Base-by-base conservation (phyloP, 1,284 basidiomycete species). In the Gomphus bonarii region DNA sequence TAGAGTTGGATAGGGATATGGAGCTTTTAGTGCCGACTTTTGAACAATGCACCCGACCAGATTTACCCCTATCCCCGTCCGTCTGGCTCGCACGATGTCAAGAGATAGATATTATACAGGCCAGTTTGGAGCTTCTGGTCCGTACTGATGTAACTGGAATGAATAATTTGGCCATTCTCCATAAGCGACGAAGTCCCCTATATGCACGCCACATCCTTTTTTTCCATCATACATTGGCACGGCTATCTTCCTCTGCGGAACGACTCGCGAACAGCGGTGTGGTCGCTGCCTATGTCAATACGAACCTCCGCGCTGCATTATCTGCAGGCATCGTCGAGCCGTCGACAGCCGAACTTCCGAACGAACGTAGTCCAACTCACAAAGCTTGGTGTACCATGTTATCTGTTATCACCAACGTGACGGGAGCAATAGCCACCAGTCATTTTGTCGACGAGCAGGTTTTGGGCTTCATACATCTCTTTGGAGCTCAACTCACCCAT, bases 391-490 rank as follows among this genome's bases (percentile, higher is more conserved):
- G 91, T 65, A 77, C 81, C 14, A 93, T 95, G 86, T 74, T 97
- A 4, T 77, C 85, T 2, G 82, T 94, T 51, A 78, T 93, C 42
- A 80, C 91, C 5, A 83, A 82, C 3, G 81, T 95, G 22, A 76
- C 92, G 20, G 74, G 75, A 1, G 78, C 79, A 14, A 76, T 85
- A 12, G 84, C 77, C 43, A 80, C 84, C 43, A 83, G 83, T 30
- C 85, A 89, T 58, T 95, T 92, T 70, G 88, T 95, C 65, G 87
- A 91, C 62, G 79, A 83, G 1, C 93, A 97, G 59, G 85, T 88
- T 0, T 82, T 88, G 54, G 90, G 89, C 0, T 87, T 97, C 65
- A 80, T 95, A 7, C 88, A 91, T 62, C 76, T 95, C 7, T 93
- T 86, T 63, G 83, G 85, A 3, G 80, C 83, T 43, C 95, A 97